Conservation (phyloP, 1,139 yeast genomes). For the Taphrina wiesneri region DNA sequence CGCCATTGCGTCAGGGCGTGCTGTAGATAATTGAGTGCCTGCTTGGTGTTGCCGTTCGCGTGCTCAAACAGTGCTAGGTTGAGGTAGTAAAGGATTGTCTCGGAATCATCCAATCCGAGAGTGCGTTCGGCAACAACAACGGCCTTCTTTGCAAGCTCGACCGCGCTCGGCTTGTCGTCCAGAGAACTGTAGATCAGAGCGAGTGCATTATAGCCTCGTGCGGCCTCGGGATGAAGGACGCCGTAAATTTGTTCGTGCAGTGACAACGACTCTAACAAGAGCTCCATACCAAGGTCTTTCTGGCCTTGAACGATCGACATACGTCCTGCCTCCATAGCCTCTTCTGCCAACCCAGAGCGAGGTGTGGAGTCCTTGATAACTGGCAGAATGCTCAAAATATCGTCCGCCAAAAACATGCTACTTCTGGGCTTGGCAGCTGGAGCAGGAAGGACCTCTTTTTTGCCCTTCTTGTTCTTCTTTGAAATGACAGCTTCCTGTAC, state of each 20-base stretch:
- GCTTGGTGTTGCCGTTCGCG: conserved; percentile 58
- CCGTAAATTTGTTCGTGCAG: conserved; percentile 86
- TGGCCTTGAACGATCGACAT: conserved; percentile 44
- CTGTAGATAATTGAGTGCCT: conserved; percentile 63
- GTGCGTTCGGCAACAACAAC: conserved; percentile 75
- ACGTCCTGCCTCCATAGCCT: conserved; percentile 63
- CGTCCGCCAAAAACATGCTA: conserved; percentile 56
- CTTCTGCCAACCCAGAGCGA: conserved; percentile 69
- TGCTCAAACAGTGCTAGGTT: conserved; percentile 76
- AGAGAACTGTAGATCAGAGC: conserved; percentile 69
- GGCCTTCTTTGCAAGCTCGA: conserved; percentile 69
- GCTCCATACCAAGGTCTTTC: conserved; percentile 46
- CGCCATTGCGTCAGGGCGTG: conserved; percentile 64
- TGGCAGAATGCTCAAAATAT: conserved; percentile 71
- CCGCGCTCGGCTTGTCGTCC: conserved; percentile 61
- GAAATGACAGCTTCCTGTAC: conserved; percentile 45
- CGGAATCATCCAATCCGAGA: conserved; percentile 76
- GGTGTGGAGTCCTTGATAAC: conserved; percentile 68
- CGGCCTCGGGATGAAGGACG: conserved; percentile 73
- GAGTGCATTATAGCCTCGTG: conserved; percentile 63
- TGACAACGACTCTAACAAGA: conserved; percentile 68
- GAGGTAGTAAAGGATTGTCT: conserved; percentile 68
- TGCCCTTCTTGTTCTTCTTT: conserved; percentile 50
- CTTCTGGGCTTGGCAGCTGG: conserved; percentile 41
- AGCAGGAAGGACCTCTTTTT: conserved; percentile 46